Evolutionary conservation across 2,329 filamentous ascomycete species (phyloP).

Genomic region (Neopestalotiopsis rosae): DNA sequence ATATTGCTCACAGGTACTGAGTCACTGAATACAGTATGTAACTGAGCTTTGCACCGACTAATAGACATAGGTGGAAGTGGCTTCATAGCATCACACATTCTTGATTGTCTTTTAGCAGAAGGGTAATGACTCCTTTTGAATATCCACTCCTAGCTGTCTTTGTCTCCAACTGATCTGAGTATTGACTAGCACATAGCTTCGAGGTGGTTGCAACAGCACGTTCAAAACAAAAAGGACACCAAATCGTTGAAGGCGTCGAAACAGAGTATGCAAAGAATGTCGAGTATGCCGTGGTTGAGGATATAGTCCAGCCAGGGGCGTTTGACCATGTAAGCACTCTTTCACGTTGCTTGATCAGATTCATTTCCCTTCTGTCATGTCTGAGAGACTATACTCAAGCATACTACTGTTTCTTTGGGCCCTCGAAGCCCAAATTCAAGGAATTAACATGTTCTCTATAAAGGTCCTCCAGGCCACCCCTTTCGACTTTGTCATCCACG

Average conservation of each 20-base stretch:
- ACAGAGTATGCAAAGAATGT: slow-evolving; percentile 47
- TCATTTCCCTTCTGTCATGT: too few species aligned
- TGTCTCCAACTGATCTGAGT: slow-evolving; percentile 17
- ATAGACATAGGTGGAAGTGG: slow-evolving; percentile 59
- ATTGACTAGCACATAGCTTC: slow-evolving; percentile 34
- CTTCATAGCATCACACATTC: slow-evolving; percentile 60
- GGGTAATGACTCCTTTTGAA: slow-evolving; percentile 33
- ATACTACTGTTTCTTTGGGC: too few species aligned
- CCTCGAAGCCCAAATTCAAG: too few species aligned
- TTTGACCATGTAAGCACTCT: slow-evolving; percentile 60
- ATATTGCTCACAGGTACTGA: slow-evolving; percentile 33
- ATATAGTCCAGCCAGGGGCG: slow-evolving; percentile 72
- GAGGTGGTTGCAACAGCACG: slow-evolving; percentile 53
- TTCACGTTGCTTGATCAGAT: too few species aligned
- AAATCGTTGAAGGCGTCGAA: slow-evolving; percentile 46
- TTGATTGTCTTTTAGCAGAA: slow-evolving; percentile 50
- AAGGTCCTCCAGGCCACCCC: slow-evolving; percentile 50
- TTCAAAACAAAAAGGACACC: slow-evolving; percentile 51
- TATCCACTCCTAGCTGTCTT: not conserved
- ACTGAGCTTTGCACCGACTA: too few species aligned
- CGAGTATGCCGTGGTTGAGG: slow-evolving; percentile 65
- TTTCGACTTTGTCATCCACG: slow-evolving; percentile 77
- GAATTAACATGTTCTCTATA: too few species aligned
- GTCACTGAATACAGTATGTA: not conserved
- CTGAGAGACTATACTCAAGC: too few species aligned